Evolutionary conservation across 2,329 filamentous ascomycete species (phyloP), one percentile per base, ranked within the genome.

Genomic region (Ceratocystis smalleyi): DNA sequence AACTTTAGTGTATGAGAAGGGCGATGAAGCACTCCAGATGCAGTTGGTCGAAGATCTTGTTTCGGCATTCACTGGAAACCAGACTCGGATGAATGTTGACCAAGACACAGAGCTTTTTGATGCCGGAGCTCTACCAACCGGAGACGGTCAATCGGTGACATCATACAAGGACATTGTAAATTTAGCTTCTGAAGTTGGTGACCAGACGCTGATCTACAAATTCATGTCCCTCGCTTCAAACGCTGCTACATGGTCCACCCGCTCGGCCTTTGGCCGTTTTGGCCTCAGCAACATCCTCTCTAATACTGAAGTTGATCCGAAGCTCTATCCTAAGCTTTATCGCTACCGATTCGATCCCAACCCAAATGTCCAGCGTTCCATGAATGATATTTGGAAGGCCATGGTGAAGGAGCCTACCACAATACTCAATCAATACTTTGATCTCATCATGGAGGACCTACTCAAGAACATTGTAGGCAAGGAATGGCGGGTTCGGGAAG

Each of bases 151-250:
- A 69, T 91, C 91, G 0, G 83, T 97, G 64, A 96, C 90, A 0
- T 97, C 92, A 0, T 99, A 99, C 77, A 96, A 95, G 72, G 94
- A 99, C 71, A 97, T 99, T 69, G 88, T 99, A 74, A 94, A 91
- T 69, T 78, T 99, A 59, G 94, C 94, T n/a, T 89, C 92, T 54
- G 94, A 99, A 75, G 91, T 96, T 43, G 94, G 94, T 10, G 92
- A 99, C 70, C 92, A 94, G 66, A 91, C 88, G 69, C 78, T 99
- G n/a, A 89, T 97, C 0, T 99, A 99, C 77, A 90, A 91, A 67
- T 97, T 99, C 76, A 99, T 99, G 94, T 92, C 91, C 0, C 80
- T 99, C 69, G 94, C 94, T 2, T 90, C 91, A 1, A 96, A 96
- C 71, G 95, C 95, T 59, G 91, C 91, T 0, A 95, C 95, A 17